Percentiles rank a stretch among this genome's conserved stretches.
phyloP scores from a whole-genome alignment of 805 yeast genomes.

The Saturnispora kantuleensis region DNA sequence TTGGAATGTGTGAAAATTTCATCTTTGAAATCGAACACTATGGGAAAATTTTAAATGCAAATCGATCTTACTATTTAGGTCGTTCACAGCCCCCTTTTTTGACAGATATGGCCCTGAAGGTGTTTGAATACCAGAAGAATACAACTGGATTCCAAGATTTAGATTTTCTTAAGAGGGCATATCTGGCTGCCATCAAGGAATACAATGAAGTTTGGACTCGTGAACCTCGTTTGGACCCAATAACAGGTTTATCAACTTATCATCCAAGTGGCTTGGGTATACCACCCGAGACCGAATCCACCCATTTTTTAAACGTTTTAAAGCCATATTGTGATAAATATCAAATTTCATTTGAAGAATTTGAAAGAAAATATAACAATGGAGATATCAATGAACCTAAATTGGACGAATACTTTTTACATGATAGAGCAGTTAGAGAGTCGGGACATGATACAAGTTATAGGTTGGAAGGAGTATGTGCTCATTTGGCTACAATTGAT shows the following conservation, averaged over 20 bases:
- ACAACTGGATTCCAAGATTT: constrained; percentile 36
- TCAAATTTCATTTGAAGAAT: constrained; percentile 46
- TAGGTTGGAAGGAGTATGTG: constrained; percentile 83
- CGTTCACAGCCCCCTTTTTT: constrained; percentile 96
- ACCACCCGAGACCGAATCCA: constrained; percentile 92
- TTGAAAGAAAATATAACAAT: constrained; percentile 58
- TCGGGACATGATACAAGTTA: constrained; percentile 94
- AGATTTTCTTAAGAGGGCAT: constrained; percentile 55
- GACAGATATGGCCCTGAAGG: constrained; percentile 79
- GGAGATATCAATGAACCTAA: constrained; percentile 62
- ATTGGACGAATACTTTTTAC: constrained; percentile 81
- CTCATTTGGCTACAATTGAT: constrained; percentile 83
- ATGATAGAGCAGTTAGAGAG: constrained; percentile 92
- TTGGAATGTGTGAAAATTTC: constrained; percentile 88
- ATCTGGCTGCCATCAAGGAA: constrained; percentile 76
- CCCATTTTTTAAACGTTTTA: constrained; percentile 71
- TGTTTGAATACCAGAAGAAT: constrained; percentile 43
- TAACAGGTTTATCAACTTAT: constrained; percentile 77
- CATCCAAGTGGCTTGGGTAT: constrained; percentile 88
- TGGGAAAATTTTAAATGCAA: constrained; percentile 90
- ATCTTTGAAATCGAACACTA: constrained; percentile 83
- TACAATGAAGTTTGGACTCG: constrained; percentile 73
- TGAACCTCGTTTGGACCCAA: constrained; percentile 60
- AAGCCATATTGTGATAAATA: constrained; percentile 60
- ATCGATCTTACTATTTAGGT: constrained; percentile 80